A percentile compares a stretch with the other conserved stretches of the same genome.
phyloP scores from a whole-genome alignment of 2,329 filamentous ascomycete genomes.

The Cercospora zeina region DNA sequence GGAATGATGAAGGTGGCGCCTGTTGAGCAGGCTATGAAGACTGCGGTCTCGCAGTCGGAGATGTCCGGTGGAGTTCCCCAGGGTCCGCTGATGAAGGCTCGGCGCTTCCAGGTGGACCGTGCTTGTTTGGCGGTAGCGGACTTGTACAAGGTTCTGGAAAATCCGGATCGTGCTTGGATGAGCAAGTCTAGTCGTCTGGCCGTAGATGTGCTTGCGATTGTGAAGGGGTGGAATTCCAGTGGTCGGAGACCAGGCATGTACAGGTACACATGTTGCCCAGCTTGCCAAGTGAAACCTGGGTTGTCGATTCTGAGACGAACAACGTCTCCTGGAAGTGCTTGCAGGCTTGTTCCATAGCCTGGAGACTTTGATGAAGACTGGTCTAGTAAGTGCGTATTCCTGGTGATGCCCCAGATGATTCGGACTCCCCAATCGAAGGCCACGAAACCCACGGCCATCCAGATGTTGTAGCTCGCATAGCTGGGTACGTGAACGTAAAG shows the following conservation, averaged over 20 bases:
- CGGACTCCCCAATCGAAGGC: conserved; percentile 37
- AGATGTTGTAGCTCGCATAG: conserved; percentile 38
- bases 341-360: conserved; percentile 33
- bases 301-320: conserved; percentile 59
- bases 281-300: conserved; percentile 58
- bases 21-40: conserved; percentile 61
- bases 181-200: conserved; percentile 46
- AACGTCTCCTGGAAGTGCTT: conserved; percentile 55
- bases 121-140: conserved; percentile 27
- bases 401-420: conserved; percentile 31
- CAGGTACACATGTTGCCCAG: conserved; percentile 65
- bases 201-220: conserved; percentile 46
- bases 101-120: conserved; percentile 12
- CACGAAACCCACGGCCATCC: conserved; percentile 36
- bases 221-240: conserved; percentile 65
- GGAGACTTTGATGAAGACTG: conserved; percentile 12
- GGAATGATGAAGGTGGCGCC: conserved; percentile 61
- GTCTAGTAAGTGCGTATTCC: conserved; percentile 34
- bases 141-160: conserved; percentile 33
- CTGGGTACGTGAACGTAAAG: conserved; percentile 53
- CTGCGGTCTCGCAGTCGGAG: conserved; percentile 61
- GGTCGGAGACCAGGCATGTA: conserved; percentile 56
- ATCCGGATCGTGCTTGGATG: conserved; percentile 37
- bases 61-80: conserved; percentile 43
- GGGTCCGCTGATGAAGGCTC: conserved; percentile 36